Base-by-base conservation (phyloP, 148 eudicot genomes). In the Nyssa sinensis region DNA sequence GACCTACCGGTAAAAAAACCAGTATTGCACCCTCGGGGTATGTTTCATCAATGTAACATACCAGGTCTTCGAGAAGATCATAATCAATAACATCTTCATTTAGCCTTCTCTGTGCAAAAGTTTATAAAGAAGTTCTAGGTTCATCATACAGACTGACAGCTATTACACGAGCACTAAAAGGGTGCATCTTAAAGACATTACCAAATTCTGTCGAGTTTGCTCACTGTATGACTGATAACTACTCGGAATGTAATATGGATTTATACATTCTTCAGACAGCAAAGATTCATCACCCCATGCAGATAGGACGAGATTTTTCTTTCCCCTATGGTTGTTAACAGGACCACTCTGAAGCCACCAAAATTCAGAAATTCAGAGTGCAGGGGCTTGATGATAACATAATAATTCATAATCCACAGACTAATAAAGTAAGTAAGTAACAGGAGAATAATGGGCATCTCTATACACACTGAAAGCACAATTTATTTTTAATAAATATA, bases 41-140 rank as follows among this genome's bases (percentile, higher is more conserved):
- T 64, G 87, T 85, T 80, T 95, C 96, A 81, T 95, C 97, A 80
- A 95, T 85, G 79, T 89, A 80, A 77, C 90, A 88, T 53, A 95
- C 92, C 88, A 95, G 82, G 79, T 95, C 98, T 82, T 95, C 97
- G 75, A 95, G 92, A 83, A 95, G 83, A 88, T 95, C 98, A 82
- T 89, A 95, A 82, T 95, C 98, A 85, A 95, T 92, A 47, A 89
- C 81, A 76, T 90, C 97, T 91, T 95, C 98, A 78, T 95, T 89
- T 82, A 95, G 74, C 80, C 77, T 91, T 85, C 74, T 91, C 98
- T 95, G 93, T 64, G 67, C 61, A 81, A 35, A 12, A 57, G 28
- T 19, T 64, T 19, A 77, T 16, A 70, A 25, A 69, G 74, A 57
- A 69, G 57, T 57, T 47, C 37, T 39, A 35, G 30, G 53, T 14